Evolutionary conservation across 495 filamentous ascomycete species (phyloP), one percentile per base, ranked within the genome.

Genomic region (Cercophora samala): DNA sequence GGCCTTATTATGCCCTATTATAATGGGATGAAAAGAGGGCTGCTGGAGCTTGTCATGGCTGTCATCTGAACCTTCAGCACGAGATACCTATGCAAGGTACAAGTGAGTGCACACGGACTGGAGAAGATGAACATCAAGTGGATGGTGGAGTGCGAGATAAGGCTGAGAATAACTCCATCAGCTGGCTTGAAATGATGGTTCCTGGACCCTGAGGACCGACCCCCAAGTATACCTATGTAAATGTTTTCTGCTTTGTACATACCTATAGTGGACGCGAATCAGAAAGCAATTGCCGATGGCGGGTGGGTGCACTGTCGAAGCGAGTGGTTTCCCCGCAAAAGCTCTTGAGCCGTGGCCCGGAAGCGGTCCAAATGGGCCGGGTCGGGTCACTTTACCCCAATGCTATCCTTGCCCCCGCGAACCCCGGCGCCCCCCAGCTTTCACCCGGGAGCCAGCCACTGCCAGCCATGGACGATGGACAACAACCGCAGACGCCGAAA

Each of bases 311-410:
- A 4, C 8, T 29, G 26, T 29, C 4, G 60, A 62, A 37, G 25
- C 60, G 60, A 62, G 15, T 19, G 15, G 26, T 17, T 22, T 62
- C 60, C 60, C 32, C n/a, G 53, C 53, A 56, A 56, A 56, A 56
- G 15, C 53, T 19, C 6, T 24, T 52, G 62, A 56, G 32, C 42
- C 63, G 37, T 46, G 21, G 54, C 51, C 15, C 58, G 51, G 3
- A 29, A 29, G 26, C 23, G 8, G 15, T 32, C 15, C 23, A 61
- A 25, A 22, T 29, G 60, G 26, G 18, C 18, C 53, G 23, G 51
- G 54, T 64, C 68, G 68, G 68, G 37, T 70, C 68, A 70, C 15
- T 65, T 70, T 70, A 67, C 68, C 68, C 68, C 68, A 70, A 59
- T 15, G 26, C 51, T 19, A 37, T 60, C 68, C 60, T 42, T 63